Evolutionary conservation across 139 green algal species (phyloP), one percentile per base, ranked within the genome.

Genomic region (Gonium pectorale): DNA sequence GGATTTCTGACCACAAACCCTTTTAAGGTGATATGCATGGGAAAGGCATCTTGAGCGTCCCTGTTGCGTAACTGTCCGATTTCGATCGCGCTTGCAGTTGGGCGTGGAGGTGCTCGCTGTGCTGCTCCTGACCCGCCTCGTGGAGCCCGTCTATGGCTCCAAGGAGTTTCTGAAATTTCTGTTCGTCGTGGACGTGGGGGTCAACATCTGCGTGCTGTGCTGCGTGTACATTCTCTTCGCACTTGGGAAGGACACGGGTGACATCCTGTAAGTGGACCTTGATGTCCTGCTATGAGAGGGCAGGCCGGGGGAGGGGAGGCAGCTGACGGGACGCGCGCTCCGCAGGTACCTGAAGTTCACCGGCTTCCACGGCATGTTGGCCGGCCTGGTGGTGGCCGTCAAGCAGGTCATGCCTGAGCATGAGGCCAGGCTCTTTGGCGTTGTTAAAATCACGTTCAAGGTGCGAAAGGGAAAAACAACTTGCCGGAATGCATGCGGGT

Each of bases 351-450:
- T 59, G 3, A 73, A 93, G 46, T 92, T 98, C 37, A 86, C 37
- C n/a, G 96, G 96, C 19, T 99, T 99, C 70, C 95, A 99, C 44
- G 96, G 95, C 29, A 86, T 97, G 2, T 43, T 96, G 43, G 94
- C 93, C 1, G 96, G 88, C 0, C 83, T 98, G 49, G 85, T 99
- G 49, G 96, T 99, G 38, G 95, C 90, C 3, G 66, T 99, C 0
- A 99, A 99, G 91, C 96, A 99, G 89, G 87, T 98, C 5, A 95
- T 98, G 83, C 94, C 95, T 0, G 81, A 99, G 22, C 95, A 95
- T 31, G 97, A 98, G 62, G 80, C 98, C 2, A 94, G 91, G 31
- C 54, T 97, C 15, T 81, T 96, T 33, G 95, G 89, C 0, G 67
- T 91, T 6, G 33, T 98, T 27, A 95, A 90, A 63, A 92, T 98